These are phyloP conservation scores for Colletotrichum gigasporum DNA, from an alignment of 2,329 filamentous ascomycete species.

Conservation along the genomic window DNA sequence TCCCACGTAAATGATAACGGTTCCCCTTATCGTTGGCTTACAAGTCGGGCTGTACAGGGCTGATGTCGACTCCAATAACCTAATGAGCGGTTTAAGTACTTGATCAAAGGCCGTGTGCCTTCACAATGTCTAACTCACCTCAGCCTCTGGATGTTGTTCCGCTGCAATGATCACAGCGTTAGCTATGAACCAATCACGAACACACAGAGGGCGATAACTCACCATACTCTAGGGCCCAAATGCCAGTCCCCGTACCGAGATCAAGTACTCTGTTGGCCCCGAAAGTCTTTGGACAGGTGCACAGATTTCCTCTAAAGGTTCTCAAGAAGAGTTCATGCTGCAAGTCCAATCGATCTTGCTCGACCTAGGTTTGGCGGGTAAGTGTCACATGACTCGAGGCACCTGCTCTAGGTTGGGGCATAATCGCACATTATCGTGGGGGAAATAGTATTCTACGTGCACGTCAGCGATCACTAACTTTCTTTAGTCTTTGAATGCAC, in stretches of 20 bases:
- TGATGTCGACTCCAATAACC: conserved; percentile 30
- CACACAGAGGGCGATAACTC: background rate
- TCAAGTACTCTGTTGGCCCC: conserved; percentile 35
- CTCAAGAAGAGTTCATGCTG: conserved; percentile 48
- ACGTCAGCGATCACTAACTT: background rate
- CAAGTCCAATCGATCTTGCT: conserved; percentile 39
- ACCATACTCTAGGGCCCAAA: conserved; percentile 41
- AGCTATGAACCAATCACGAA: background rate
- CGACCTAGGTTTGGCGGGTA: background rate
- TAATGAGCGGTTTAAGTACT: background rate
- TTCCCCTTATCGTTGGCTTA: background rate
- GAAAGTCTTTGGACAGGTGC: conserved; percentile 37
- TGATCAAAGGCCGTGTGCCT: background rate
- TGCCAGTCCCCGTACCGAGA: conserved; percentile 38
- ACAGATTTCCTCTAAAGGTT: conserved; percentile 43
- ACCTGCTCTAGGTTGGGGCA: rapidly evolving
- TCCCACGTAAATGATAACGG: rapidly evolving
- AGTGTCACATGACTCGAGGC: background rate
- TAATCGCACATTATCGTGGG: conserved; percentile 12
- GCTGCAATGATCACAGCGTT: conserved; percentile 17
- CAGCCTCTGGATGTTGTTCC: conserved; percentile 41
- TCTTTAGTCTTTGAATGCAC: rapidly evolving
- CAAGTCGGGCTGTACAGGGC: conserved; percentile 29
- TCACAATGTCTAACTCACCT: conserved; percentile 32
- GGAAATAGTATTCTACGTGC: conserved; percentile 20